phyloP scores from a whole-genome alignment of 257 asterid genomes.

The Gardenia jasminoides region DNA sequence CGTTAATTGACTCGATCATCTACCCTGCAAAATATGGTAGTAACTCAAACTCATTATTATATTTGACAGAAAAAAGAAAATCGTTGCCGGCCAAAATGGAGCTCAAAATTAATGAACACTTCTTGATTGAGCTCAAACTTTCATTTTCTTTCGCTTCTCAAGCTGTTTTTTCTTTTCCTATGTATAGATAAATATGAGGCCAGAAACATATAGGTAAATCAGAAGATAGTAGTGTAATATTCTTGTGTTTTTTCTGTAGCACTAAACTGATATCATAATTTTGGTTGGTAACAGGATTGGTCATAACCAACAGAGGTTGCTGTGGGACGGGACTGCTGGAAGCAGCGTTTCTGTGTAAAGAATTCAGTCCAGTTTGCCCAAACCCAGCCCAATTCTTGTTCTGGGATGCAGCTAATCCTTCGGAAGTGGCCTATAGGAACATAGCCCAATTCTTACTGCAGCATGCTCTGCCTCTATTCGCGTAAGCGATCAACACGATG shows the following conservation, averaged over 20 bases:
- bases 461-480: background rate
- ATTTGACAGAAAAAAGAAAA: too few species aligned
- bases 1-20: constrained; percentile 7
- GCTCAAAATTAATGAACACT: too few species aligned
- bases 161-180: too few species aligned
- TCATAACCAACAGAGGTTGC: constrained; percentile 13
- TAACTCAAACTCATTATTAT: background rate
- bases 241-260: too few species aligned
- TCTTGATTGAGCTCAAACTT: too few species aligned
- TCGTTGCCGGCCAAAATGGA: too few species aligned
- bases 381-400: constrained; percentile 19
- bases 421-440: constrained; percentile 9
- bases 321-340: constrained; percentile 15
- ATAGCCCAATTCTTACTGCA: constrained; percentile 10
- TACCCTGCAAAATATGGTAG: constrained; percentile 29
- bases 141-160: too few species aligned
- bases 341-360: constrained; percentile 13
- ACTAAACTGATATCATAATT: background rate
- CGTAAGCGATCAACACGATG: background rate
- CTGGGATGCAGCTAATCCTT: constrained; percentile 22
- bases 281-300: constrained; percentile 7
- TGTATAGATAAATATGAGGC: too few species aligned
- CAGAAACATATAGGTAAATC: too few species aligned
- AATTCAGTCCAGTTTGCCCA: constrained; percentile 12
- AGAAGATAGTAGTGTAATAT: too few species aligned